Conservation (phyloP, 2,329 filamentous ascomycete genomes). For the Fusarium sp. region DNA sequence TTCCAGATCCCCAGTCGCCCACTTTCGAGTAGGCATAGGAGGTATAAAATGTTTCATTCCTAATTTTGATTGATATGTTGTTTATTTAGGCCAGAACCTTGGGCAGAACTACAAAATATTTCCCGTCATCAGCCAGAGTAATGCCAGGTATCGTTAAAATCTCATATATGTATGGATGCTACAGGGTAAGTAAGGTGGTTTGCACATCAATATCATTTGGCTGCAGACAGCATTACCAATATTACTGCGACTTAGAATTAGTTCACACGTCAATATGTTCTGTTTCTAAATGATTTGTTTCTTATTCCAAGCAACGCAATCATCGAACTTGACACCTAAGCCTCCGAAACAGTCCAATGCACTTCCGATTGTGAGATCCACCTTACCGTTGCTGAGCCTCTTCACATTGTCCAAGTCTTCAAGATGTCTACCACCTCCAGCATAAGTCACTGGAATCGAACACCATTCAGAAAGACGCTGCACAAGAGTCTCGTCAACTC, state of each 20-base stretch:
- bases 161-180: background rate
- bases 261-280: background rate
- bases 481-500: conserved; percentile 89
- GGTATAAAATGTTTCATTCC: background rate
- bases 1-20: conserved; percentile 4
- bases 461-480: conserved; percentile 83
- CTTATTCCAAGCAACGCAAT: conserved; percentile 89
- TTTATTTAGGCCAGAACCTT: background rate
- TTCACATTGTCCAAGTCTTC: conserved; percentile 86
- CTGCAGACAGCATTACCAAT: background rate
- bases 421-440: conserved; percentile 86
- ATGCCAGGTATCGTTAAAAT: background rate
- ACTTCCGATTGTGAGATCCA: conserved; percentile 96
- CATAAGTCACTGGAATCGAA: conserved; percentile 92
- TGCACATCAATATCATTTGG: background rate
- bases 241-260: background rate
- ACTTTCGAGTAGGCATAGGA: background rate
- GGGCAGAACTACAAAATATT: background rate
- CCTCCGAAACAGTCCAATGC: conserved; percentile 97
- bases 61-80: background rate
- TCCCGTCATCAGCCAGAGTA: background rate
- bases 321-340: conserved; percentile 82
- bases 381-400: conserved; percentile 77
- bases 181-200: background rate
- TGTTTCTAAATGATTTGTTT: conserved; percentile 47